These are phyloP conservation scores for Teratosphaeria pseudoeucalypti DNA, from an alignment of 2,329 filamentous ascomycete species.

Conservation along the genomic window DNA sequence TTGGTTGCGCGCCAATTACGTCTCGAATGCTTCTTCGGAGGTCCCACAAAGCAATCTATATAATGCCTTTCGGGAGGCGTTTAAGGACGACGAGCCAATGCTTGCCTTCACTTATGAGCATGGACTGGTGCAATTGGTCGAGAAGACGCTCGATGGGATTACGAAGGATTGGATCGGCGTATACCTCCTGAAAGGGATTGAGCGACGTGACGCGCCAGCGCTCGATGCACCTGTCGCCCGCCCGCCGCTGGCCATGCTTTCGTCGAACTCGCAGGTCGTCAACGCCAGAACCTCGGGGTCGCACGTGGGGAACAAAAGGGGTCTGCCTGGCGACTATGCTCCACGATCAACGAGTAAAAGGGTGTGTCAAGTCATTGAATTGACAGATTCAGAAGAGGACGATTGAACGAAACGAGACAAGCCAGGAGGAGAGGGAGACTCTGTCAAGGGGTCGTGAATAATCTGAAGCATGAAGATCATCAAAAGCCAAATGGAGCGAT, in stretches of 20 bases:
- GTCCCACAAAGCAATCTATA: background rate
- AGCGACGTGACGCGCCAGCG: background rate
- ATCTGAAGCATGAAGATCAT: no score
- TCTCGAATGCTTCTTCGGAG: background rate
- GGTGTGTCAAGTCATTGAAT: background rate
- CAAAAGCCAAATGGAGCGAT: background rate
- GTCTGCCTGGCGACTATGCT: background rate
- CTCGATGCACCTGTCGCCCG: background rate
- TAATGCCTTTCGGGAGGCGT: background rate
- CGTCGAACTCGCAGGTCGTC: background rate
- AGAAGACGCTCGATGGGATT: background rate
- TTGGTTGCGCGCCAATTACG: background rate
- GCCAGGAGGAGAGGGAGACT: no score
- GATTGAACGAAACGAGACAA: background rate
- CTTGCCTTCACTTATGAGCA: background rate
- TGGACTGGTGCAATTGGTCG: background rate
- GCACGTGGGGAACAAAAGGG: background rate
- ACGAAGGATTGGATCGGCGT: background rate
- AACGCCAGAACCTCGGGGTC: background rate
- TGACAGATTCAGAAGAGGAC: background rate
- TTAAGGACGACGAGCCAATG: background rate
- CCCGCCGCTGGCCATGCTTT: background rate
- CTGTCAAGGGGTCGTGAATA: no score
- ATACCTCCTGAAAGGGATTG: background rate
- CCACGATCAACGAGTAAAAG: background rate